phyloP scores from a whole-genome alignment of 768 basidiomycete species.

The Suillus tomentosus region DNA sequence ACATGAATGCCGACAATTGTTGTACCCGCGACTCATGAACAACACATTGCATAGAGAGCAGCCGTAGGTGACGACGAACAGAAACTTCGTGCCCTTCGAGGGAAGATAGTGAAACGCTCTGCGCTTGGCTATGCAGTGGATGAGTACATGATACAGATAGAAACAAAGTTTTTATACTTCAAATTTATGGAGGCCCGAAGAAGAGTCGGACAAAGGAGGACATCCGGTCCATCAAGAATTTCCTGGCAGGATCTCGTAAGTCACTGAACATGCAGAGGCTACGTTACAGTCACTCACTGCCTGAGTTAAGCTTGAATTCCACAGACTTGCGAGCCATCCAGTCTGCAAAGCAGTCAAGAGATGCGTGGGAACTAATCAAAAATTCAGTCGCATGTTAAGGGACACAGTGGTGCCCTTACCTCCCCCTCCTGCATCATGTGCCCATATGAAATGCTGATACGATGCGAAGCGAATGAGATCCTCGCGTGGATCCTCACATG shows the following conservation, averaged over 20 bases:
- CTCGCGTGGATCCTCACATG: conserved; percentile 34
- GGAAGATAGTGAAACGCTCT: conserved; percentile 40
- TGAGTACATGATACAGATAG: conserved; percentile 1
- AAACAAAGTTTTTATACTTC: conserved; percentile 34
- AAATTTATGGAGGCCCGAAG: conserved; percentile 37
- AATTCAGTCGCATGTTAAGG: conserved; percentile 9
- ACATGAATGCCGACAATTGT: conserved; percentile 44
- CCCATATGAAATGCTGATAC: conserved; percentile 64
- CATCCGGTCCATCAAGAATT: conserved; percentile 34
- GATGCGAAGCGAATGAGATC: conserved; percentile 48
- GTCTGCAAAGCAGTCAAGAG: conserved; percentile 39
- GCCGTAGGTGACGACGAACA: conserved; percentile 40
- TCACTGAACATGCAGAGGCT: background rate
- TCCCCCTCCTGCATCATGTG: conserved; percentile 35
- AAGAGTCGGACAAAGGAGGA: conserved; percentile 50
- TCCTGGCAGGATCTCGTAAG: conserved; percentile 21
- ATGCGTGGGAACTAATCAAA: conserved; percentile 33
- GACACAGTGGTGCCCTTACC: conserved; percentile 35
- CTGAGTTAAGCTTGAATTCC: conserved; percentile 30
- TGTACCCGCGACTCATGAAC: conserved; percentile 39
- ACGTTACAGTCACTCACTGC: background rate
- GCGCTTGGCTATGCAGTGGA: conserved; percentile 40
- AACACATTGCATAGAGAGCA: conserved; percentile 43
- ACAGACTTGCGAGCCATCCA: conserved; percentile 55
- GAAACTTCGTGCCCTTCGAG: conserved; percentile 40